Evolutionary conservation across 2,329 filamentous ascomycete genomes (phyloP).

Genomic region (Aspergillus transmontanensis): DNA sequence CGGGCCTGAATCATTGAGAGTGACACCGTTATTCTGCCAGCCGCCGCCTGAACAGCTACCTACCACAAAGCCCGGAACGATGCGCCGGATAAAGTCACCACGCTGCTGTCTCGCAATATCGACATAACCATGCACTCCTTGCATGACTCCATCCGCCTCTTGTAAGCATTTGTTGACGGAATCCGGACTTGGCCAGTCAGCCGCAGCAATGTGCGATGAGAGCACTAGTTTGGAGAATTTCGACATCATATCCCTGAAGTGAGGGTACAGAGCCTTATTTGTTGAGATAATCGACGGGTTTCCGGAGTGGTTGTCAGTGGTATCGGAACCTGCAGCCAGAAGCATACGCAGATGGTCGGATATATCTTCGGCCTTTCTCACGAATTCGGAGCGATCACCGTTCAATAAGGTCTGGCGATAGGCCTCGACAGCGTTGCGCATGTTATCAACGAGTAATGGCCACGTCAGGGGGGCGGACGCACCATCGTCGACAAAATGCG

Average conservation of each 20-base stretch:
- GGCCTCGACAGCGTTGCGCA: slow-evolving; percentile 84
- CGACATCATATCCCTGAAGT: slow-evolving; percentile 99
- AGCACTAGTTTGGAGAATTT: slow-evolving; percentile 99
- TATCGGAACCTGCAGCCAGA: slow-evolving; percentile 92
- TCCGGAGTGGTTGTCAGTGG: slow-evolving; percentile 97
- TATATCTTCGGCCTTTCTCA: slow-evolving; percentile 93
- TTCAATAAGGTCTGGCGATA: slow-evolving; percentile 89
- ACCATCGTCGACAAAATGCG: slow-evolving; percentile 90
- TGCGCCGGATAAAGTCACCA: slow-evolving; percentile 88
- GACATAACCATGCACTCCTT: slow-evolving; percentile 94
- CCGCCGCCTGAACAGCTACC: slow-evolving; percentile 81
- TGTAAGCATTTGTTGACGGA: slow-evolving; percentile 93
- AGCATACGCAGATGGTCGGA: slow-evolving; percentile 92
- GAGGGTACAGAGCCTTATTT: slow-evolving; percentile 94
- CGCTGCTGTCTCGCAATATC: slow-evolving; percentile 92
- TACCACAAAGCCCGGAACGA: slow-evolving; percentile 90
- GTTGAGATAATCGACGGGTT: slow-evolving; percentile 99
- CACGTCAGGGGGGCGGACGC: slow-evolving; percentile 79
- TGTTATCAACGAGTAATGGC: slow-evolving; percentile 87
- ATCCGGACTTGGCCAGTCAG: slow-evolving; percentile 92
- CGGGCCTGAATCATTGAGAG: slow-evolving; percentile 65
- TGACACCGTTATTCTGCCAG: slow-evolving; percentile 72
- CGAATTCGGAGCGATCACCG: slow-evolving; percentile 84
- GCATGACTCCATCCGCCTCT: slow-evolving; percentile 93
- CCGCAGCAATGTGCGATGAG: slow-evolving; percentile 94